These are phyloP conservation scores for Phytopythium mirpurense DNA, from an alignment of 352 stramenopile species.

Conservation along the genomic window DNA sequence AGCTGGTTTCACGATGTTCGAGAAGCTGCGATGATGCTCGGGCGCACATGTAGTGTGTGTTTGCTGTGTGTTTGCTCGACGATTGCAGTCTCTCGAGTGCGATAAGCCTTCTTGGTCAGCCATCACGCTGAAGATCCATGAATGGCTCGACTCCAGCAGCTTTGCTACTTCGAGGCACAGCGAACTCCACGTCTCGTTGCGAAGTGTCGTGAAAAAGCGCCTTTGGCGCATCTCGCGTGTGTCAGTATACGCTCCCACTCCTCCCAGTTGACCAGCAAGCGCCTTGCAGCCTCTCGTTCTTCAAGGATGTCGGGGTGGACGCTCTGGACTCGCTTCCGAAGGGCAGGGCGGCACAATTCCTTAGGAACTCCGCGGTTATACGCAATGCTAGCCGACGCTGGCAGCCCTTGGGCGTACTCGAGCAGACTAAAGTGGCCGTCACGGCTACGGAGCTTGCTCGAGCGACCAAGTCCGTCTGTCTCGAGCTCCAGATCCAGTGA, in stretches of 20 bases:
- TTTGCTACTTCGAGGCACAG: slow-evolving; percentile 36
- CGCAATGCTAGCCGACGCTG: slow-evolving; percentile 28
- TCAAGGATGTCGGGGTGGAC: not conserved
- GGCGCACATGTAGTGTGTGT: slow-evolving; percentile 25
- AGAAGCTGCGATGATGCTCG: slow-evolving; percentile 17
- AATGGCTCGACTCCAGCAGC: slow-evolving; percentile 25
- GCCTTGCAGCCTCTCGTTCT: slow-evolving; percentile 7
- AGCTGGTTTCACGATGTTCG: slow-evolving; percentile 11
- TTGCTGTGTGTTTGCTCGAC: slow-evolving; percentile 20
- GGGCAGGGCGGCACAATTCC: slow-evolving; percentile 6
- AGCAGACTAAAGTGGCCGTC: slow-evolving; percentile 37
- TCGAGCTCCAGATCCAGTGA: slow-evolving; percentile 32
- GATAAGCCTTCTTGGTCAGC: slow-evolving; percentile 17
- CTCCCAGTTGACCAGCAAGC: slow-evolving; percentile 4
- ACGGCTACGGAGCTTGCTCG: slow-evolving; percentile 27
- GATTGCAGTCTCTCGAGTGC: slow-evolving; percentile 19
- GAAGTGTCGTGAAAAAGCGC: not conserved
- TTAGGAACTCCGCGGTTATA: slow-evolving; percentile 31
- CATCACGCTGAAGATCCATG: slow-evolving; percentile 26
- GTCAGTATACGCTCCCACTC: not conserved
- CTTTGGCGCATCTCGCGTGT: not conserved
- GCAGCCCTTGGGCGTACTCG: slow-evolving; percentile 28
- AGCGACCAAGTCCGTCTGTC: slow-evolving; percentile 22
- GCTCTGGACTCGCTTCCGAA: slow-evolving; percentile 17
- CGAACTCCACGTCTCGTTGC: slow-evolving; percentile 37